Evolutionary conservation across 2,329 filamentous ascomycete genomes (phyloP).

Genomic region (Mycogone perniciosa): DNA sequence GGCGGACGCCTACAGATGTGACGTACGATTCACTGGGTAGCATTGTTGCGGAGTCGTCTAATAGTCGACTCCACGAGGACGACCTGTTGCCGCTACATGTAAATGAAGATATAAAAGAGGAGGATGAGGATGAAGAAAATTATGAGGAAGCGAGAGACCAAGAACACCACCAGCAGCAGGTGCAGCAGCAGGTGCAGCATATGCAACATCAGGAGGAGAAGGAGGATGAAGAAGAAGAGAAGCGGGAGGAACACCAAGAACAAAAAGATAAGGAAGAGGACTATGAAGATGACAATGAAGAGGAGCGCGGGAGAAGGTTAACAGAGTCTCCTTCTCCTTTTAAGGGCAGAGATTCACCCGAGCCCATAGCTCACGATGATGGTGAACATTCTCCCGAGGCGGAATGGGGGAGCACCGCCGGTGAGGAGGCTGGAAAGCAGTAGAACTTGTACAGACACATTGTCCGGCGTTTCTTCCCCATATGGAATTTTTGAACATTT

Average conservation of each 20-base stretch:
- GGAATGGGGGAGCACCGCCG: background rate
- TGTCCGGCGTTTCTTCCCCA: conserved; percentile 5
- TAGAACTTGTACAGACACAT: conserved; percentile 4
- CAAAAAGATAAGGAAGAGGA: conserved; percentile 3
- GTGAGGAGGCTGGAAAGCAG: background rate
- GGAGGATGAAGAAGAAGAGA: conserved; percentile 2
- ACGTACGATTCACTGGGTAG: conserved; percentile 32
- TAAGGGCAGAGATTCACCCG: conserved; percentile 20
- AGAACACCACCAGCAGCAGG: background rate
- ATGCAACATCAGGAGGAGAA: background rate
- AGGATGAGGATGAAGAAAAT: conserved; percentile 7
- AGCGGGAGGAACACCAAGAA: background rate
- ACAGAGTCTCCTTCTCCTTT: conserved; percentile 11
- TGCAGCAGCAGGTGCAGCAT: background rate
- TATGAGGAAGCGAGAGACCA: background rate
- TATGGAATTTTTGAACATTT: background rate
- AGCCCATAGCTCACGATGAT: background rate
- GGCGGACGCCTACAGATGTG: conserved; percentile 35
- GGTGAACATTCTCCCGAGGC: conserved; percentile 4
- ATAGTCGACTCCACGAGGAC: conserved; percentile 4
- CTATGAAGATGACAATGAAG: background rate
- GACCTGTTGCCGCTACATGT: conserved; percentile 14
- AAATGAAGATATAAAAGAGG: conserved; percentile 12
- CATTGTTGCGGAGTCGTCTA: conserved; percentile 15
- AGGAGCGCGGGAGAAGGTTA: conserved; percentile 1